A percentile compares a stretch with the other conserved stretches of the same genome.
phyloP scores from a whole-genome alignment of 2,329 filamentous ascomycete genomes.

The Graphilbum fragrans region DNA sequence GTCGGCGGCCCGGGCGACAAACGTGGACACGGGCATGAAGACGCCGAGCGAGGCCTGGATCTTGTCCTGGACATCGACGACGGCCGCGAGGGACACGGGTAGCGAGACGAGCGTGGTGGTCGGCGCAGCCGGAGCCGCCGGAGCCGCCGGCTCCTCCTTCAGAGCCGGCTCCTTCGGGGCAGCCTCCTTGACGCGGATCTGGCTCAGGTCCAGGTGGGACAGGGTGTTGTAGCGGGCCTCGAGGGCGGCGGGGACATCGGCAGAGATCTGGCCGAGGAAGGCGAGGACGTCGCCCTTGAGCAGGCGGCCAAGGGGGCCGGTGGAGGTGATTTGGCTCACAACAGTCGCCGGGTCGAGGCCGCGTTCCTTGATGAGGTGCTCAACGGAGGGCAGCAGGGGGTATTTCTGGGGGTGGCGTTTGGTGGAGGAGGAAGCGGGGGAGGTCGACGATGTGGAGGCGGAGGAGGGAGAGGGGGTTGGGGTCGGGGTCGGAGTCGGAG shows the following conservation, averaged over 20 bases:
- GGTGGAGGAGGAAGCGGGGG: not conserved
- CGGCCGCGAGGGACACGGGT: slow-evolving; percentile 66
- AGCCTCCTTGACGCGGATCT: slow-evolving; percentile 64
- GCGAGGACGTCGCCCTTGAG: slow-evolving; percentile 94
- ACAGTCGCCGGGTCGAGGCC: slow-evolving; percentile 59
- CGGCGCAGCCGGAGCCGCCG: slow-evolving; percentile 6
- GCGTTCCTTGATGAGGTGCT: slow-evolving; percentile 67
- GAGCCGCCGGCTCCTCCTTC: slow-evolving; percentile 21
- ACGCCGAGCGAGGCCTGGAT: slow-evolving; percentile 68
- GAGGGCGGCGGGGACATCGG: slow-evolving; percentile 58
- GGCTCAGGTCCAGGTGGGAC: slow-evolving; percentile 80
- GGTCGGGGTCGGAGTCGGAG: not conserved
- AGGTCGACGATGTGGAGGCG: not conserved
- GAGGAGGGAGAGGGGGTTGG: not conserved
- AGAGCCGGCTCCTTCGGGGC: slow-evolving; percentile 17
- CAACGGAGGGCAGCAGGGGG: slow-evolving; percentile 72
- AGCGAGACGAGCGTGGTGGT: slow-evolving; percentile 47
- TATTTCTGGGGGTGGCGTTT: slow-evolving; percentile 23
- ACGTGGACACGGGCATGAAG: slow-evolving; percentile 72
- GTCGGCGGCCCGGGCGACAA: slow-evolving; percentile 74
- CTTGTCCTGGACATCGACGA: slow-evolving; percentile 69
- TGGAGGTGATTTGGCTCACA: slow-evolving; percentile 70
- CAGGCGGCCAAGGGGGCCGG: slow-evolving; percentile 76
- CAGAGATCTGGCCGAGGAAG: slow-evolving; percentile 67
- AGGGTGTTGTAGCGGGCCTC: slow-evolving; percentile 63